These are phyloP conservation scores for Lasiodiplodia gonubiensis DNA, from an alignment of 2,329 filamentous ascomycete species.

Conservation along the genomic window DNA sequence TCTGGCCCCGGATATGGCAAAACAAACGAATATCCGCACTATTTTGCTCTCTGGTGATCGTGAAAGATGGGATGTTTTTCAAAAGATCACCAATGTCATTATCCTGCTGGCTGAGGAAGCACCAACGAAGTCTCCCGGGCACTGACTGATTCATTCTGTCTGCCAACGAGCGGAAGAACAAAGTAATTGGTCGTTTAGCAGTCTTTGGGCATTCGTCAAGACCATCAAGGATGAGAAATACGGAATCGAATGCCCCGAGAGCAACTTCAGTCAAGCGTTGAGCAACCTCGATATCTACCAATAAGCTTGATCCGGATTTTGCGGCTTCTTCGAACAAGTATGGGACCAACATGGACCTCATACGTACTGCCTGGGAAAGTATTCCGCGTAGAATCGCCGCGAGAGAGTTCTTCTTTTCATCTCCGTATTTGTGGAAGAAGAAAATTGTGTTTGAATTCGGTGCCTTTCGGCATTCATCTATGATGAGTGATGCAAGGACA, in stretches of 20 bases:
- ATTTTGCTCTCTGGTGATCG: neutral
- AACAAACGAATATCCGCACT: neutral
- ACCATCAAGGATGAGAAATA: neutral
- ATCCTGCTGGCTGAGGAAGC: neutral
- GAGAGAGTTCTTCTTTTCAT: neutral
- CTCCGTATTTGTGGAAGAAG: neutral
- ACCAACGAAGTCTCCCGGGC: neutral
- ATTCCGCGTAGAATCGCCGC: neutral
- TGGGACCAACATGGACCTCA: neutral
- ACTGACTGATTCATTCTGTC: neutral
- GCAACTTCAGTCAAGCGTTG: neutral
- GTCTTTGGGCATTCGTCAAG: neutral
- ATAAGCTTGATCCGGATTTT: neutral
- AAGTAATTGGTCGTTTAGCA: neutral
- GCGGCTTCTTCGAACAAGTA: neutral
- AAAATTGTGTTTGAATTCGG: neutral
- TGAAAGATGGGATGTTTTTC: neutral
- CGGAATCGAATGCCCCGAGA: neutral
- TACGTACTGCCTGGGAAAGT: neutral
- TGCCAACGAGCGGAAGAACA: neutral
- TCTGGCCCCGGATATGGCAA: neutral
- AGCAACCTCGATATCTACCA: neutral
- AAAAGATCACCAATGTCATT: neutral
- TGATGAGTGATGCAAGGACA: conserved; percentile 48
- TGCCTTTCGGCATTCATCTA: conserved; percentile 42